Conservation (phyloP, 2,329 filamentous ascomycete genomes). For the Dothistroma septosporum region DNA sequence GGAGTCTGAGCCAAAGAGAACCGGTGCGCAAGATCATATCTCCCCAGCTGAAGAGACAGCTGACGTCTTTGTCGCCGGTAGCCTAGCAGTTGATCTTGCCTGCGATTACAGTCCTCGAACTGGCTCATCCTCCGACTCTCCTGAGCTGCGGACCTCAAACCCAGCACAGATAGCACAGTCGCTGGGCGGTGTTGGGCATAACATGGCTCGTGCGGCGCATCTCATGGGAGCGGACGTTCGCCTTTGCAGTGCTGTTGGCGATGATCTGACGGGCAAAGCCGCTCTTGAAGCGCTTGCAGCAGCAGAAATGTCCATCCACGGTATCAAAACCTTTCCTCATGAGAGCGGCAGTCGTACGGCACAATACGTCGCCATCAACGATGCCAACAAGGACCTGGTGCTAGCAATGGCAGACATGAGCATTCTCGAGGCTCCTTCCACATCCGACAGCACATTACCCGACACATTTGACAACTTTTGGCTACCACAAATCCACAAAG, state of each 20-base stretch:
- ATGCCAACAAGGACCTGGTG: slow-evolving; percentile 75
- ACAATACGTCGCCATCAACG: slow-evolving; percentile 89
- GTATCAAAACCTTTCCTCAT: slow-evolving; percentile 50
- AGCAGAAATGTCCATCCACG: slow-evolving; percentile 60
- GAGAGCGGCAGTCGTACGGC: slow-evolving; percentile 63
- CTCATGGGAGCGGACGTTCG: slow-evolving; percentile 62
- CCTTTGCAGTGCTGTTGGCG: slow-evolving; percentile 75
- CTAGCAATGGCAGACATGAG: slow-evolving; percentile 95
- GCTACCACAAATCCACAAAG: slow-evolving; percentile 54
- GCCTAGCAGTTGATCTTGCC: slow-evolving; percentile 57
- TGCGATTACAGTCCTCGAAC: slow-evolving; percentile 24
- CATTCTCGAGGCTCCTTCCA: slow-evolving; percentile 57
- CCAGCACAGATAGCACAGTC: slow-evolving; percentile 75
- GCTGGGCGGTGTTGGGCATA: slow-evolving; percentile 86
- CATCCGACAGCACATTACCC: slow-evolving; percentile 32
- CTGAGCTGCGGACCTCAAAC: slow-evolving; percentile 75
- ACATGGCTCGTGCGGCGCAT: slow-evolving; percentile 81
- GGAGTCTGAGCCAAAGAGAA: background rate
- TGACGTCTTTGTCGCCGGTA: slow-evolving; percentile 84
- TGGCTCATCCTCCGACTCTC: slow-evolving; percentile 38
- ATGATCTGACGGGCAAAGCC: slow-evolving; percentile 72
- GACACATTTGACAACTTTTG: slow-evolving; percentile 51
- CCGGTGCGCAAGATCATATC: background rate
- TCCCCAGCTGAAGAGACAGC: slow-evolving; percentile 30
- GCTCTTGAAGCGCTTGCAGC: slow-evolving; percentile 63